phyloP scores from a whole-genome alignment of 257 asterid species.

The Nyctanthes arbortristis region DNA sequence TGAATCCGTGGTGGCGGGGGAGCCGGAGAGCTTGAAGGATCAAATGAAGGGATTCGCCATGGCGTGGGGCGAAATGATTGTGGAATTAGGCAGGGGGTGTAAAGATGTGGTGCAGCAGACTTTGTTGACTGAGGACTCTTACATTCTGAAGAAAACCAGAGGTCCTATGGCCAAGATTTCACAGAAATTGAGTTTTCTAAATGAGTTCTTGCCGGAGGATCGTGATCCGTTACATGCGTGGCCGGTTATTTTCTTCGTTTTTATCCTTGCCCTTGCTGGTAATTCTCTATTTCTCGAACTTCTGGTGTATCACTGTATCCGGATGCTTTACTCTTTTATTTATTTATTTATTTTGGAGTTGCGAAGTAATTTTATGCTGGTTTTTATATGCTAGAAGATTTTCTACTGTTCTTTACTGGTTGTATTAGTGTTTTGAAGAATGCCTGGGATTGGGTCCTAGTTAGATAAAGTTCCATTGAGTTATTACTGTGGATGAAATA shows the following conservation, averaged over 20 bases:
- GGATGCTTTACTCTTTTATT: no score
- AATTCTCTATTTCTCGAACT: conserved; percentile 4
- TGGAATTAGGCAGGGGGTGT: conserved; percentile 73
- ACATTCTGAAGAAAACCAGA: conserved; percentile 60
- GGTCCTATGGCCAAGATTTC: conserved; percentile 60
- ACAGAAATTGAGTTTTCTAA: conserved; percentile 57
- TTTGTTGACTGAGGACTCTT: conserved; percentile 72
- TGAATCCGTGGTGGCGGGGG: conserved; percentile 28
- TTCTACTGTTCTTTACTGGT: neutral
- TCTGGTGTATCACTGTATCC: neutral
- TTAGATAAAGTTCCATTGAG: neutral
- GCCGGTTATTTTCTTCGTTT: conserved; percentile 66
- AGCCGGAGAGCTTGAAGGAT: conserved; percentile 68
- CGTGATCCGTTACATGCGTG: conserved; percentile 83
- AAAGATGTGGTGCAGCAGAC: conserved; percentile 82
- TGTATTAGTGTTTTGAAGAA: neutral
- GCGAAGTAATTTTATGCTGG: neutral
- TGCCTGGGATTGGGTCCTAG: neutral
- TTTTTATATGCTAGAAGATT: neutral
- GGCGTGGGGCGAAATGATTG: conserved; percentile 85
- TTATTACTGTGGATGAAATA: neutral
- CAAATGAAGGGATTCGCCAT: conserved; percentile 77
- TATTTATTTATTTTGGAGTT: no score
- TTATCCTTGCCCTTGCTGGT: conserved; percentile 72
- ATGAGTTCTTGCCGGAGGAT: conserved; percentile 88